Conservation (phyloP, 768 basidiomycete genomes). For the Suillus spraguei region DNA sequence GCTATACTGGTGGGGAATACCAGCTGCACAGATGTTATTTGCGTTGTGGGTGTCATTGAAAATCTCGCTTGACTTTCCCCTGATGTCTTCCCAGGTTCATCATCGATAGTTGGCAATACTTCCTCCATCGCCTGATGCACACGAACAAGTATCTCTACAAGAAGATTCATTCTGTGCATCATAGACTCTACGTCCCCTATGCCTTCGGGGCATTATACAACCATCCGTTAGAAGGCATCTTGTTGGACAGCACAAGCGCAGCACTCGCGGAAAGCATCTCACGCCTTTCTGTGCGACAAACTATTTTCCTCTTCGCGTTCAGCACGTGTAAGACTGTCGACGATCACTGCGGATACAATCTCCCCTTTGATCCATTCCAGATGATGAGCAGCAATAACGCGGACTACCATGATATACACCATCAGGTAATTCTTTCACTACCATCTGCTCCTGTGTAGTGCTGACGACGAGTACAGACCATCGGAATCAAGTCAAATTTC, state of each 20-base stretch:
- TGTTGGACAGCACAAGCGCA: slow-evolving; percentile 85
- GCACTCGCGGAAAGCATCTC: slow-evolving; percentile 71
- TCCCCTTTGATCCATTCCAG: slow-evolving; percentile 94
- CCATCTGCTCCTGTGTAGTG: neutral
- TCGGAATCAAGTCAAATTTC: slow-evolving; percentile 93
- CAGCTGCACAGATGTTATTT: slow-evolving; percentile 65
- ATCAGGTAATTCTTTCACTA: slow-evolving; percentile 57
- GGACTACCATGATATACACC: slow-evolving; percentile 98
- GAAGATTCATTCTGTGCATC: slow-evolving; percentile 92
- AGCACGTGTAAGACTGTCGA: slow-evolving; percentile 93
- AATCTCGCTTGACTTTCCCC: slow-evolving; percentile 4
- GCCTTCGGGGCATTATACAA: slow-evolving; percentile 98
- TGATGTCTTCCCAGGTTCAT: slow-evolving; percentile 60
- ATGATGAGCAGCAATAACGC: slow-evolving; percentile 85
- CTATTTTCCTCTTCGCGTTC: slow-evolving; percentile 78
- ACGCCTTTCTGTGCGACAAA: slow-evolving; percentile 78
- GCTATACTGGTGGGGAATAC: slow-evolving; percentile 94
- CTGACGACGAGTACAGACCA: slow-evolving; percentile 20
- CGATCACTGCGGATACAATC: slow-evolving; percentile 89
- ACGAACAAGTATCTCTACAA: slow-evolving; percentile 88
- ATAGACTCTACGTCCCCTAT: slow-evolving; percentile 95
- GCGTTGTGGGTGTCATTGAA: slow-evolving; percentile 74
- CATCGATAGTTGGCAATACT: slow-evolving; percentile 99
- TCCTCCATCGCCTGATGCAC: slow-evolving; percentile 92
- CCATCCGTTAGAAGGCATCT: slow-evolving; percentile 92